phyloP scores from a whole-genome alignment of 345 rosid genomes.

The Melaleuca alternifolia region DNA sequence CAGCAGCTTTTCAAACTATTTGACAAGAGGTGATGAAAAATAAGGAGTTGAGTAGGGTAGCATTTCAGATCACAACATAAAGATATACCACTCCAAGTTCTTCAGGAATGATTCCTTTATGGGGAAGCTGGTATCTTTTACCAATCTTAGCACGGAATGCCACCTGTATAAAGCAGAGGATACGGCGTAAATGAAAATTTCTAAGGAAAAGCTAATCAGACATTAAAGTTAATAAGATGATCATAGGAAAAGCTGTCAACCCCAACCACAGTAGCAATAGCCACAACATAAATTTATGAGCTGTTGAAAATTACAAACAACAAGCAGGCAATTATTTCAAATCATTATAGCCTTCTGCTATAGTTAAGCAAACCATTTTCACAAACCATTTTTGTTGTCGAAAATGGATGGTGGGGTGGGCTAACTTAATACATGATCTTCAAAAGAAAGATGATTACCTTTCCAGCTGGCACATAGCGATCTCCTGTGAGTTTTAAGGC shows the following conservation, averaged over 20 bases:
- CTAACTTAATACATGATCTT: background rate
- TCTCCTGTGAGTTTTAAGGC: constrained; percentile 88
- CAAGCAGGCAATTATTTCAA: background rate
- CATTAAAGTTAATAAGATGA: background rate
- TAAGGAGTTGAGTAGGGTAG: background rate
- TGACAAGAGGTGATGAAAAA: background rate
- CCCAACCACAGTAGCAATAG: background rate
- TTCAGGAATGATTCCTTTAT: constrained; percentile 90
- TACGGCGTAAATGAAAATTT: background rate
- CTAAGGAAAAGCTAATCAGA: background rate
- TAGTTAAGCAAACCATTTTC: background rate
- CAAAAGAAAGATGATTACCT: constrained; percentile 33
- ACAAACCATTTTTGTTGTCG: background rate
- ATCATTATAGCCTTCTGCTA: background rate
- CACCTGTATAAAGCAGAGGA: constrained; percentile 32
- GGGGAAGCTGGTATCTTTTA: constrained; percentile 80
- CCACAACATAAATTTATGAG: background rate
- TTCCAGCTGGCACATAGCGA: constrained; percentile 91
- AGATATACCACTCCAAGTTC: constrained; percentile 86
- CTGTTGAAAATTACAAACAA: background rate
- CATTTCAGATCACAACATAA: background rate
- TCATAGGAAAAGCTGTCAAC: background rate
- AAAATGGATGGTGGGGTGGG: background rate
- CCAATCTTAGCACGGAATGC: constrained; percentile 97
- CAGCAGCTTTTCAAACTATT: background rate